A percentile compares a stretch with the other conserved stretches of the same genome.
phyloP scores from a whole-genome alignment of 2,329 filamentous ascomycete species.

The Sclerotinia trifoliorum region DNA sequence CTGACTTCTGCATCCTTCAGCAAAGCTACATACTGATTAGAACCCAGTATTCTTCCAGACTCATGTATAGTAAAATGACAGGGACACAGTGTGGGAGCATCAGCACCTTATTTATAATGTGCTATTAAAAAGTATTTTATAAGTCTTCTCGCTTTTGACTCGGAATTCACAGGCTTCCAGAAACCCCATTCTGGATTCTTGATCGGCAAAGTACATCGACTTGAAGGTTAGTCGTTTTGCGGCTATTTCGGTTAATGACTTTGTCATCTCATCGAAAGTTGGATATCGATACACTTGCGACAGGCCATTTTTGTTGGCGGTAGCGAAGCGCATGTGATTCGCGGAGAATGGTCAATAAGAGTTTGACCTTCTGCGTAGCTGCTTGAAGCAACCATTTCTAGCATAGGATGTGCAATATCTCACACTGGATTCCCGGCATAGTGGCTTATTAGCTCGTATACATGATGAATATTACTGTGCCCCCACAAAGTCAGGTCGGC shows the following conservation, averaged over 20 bases:
- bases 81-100: neutral
- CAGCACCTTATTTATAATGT: neutral
- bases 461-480: neutral
- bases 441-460: neutral
- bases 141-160: neutral
- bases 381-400: neutral
- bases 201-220: neutral
- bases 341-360: neutral
- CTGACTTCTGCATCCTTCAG: slow-evolving; percentile 4
- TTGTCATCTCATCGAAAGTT: neutral
- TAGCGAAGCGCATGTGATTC: neutral
- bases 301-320: neutral
- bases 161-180: neutral
- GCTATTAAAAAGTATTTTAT: neutral
- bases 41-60: neutral
- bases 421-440: neutral
- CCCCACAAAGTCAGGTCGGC: neutral
- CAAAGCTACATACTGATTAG: neutral
- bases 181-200: neutral
- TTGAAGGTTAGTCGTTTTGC: neutral
- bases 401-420: neutral
- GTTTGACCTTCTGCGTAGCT: no score
- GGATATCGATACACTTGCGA: neutral
- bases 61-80: neutral
- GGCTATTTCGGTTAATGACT: neutral